Conservation (phyloP, 768 basidiomycete genomes). For the Macrolepiota albuminosa region DNA sequence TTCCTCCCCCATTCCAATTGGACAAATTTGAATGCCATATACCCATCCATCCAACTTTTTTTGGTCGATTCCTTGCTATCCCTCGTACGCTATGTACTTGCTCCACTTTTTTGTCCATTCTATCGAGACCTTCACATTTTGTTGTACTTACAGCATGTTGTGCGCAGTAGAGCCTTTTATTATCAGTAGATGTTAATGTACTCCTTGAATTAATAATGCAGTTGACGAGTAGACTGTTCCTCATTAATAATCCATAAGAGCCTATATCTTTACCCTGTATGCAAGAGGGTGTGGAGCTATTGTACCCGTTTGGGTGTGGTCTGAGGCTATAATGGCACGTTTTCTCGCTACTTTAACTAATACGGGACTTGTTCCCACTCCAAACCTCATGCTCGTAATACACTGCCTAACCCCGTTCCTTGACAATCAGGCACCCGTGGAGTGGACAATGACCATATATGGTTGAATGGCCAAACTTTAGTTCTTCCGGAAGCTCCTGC, state of each 20-base stretch:
- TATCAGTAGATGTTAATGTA: slow-evolving; percentile 5
- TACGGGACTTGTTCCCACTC: too few species aligned
- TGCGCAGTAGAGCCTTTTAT: slow-evolving; percentile 10
- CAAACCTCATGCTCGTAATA: not conserved
- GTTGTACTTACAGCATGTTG: slow-evolving; percentile 9
- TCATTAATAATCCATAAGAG: not conserved
- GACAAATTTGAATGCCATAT: slow-evolving; percentile 15
- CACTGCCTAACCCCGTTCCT: not conserved
- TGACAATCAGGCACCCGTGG: not conserved
- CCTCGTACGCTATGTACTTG: slow-evolving; percentile 10
- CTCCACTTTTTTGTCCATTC: not conserved
- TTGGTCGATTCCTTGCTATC: not conserved
- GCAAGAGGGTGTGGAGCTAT: not conserved
- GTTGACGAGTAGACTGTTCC: not conserved
- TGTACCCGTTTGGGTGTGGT: too few species aligned
- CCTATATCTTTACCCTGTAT: not conserved
- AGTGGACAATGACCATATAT: not conserved
- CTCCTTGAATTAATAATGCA: not conserved
- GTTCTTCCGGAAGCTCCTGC: not conserved
- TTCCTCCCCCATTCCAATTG: slow-evolving; percentile 1
- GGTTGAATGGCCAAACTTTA: not conserved
- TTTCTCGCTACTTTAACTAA: not conserved
- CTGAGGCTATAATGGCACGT: too few species aligned
- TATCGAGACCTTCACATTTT: slow-evolving; percentile 1
- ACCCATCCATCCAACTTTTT: slow-evolving; percentile 7